Evolutionary conservation across 176 grass and related monocot genomes (phyloP).

Genomic region (Aegilops umbellulata): DNA sequence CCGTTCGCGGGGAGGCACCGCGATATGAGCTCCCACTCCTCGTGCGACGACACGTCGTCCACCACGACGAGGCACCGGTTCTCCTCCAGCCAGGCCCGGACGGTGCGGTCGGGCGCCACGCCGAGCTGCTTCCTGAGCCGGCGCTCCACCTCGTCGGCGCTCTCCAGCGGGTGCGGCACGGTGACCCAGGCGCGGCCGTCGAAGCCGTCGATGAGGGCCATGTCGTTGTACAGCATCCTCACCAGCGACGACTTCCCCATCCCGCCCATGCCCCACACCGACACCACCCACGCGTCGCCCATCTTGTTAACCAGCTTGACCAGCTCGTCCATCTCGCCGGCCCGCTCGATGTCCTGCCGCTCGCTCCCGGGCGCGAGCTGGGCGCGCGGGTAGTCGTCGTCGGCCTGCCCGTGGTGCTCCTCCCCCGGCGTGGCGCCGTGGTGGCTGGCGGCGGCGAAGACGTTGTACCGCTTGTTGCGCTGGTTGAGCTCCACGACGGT

Average conservation of each 20-base stretch:
- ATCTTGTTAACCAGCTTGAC: background rate
- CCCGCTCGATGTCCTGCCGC: slow-evolving; percentile 13
- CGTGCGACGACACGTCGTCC: background rate
- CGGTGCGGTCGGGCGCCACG: background rate
- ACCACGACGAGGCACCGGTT: slow-evolving; percentile 23
- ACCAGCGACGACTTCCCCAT: slow-evolving; percentile 37
- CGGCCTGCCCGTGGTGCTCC: background rate
- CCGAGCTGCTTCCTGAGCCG: slow-evolving; percentile 6
- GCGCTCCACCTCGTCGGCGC: background rate
- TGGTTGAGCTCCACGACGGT: background rate
- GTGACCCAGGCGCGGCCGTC: slow-evolving; percentile 39
- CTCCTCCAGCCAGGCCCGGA: background rate
- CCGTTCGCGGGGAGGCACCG: background rate
- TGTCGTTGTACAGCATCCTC: slow-evolving; percentile 21
- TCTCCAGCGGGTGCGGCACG: slow-evolving; percentile 26
- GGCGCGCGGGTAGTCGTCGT: background rate
- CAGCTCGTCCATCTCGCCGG: too few species aligned
- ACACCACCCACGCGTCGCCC: background rate
- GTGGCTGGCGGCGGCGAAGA: background rate
- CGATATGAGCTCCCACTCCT: slow-evolving; percentile 28
- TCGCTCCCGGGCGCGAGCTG: background rate
- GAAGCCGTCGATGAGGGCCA: slow-evolving; percentile 6
- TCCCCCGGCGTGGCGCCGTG: background rate
- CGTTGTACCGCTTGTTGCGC: background rate
- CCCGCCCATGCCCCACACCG: slow-evolving; percentile 38